These are phyloP conservation scores for Globisporangium okanoganense DNA, from an alignment of 352 stramenopile genomes.

Conservation along the genomic window DNA sequence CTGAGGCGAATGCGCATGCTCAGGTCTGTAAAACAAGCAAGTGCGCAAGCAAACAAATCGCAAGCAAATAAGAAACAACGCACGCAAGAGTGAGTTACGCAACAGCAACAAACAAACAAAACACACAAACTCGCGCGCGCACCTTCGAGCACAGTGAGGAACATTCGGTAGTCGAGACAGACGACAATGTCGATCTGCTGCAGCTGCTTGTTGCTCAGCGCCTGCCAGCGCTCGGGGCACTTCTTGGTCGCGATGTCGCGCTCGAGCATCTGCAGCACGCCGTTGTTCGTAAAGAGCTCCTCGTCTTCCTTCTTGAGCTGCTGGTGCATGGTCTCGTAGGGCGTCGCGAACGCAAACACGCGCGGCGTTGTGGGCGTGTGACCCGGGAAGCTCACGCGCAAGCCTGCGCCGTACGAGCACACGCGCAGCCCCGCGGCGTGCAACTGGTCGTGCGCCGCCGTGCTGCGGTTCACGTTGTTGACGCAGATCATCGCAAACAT, in stretches of 20 bases:
- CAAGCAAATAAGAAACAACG: background rate
- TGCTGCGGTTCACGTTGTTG: constrained; percentile 87
- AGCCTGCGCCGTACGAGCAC: constrained; percentile 65
- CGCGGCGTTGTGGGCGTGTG: constrained; percentile 26
- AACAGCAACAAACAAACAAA: constrained; percentile 9
- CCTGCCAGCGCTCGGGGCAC: constrained; percentile 74
- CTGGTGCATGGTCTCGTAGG: constrained; percentile 60
- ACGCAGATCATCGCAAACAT: constrained; percentile 82
- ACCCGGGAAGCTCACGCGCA: constrained; percentile 56
- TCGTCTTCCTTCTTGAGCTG: constrained; percentile 49
- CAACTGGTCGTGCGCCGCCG: constrained; percentile 64
- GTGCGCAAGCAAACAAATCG: background rate
- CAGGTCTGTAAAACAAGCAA: constrained; percentile 28
- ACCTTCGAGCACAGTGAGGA: constrained; percentile 70
- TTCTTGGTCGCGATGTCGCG: constrained; percentile 70
- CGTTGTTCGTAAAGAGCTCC: constrained; percentile 50
- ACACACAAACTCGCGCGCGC: constrained; percentile 2
- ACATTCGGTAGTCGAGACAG: constrained; percentile 82
- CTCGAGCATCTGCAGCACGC: constrained; percentile 67
- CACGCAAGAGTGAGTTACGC: background rate
- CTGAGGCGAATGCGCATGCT: constrained; percentile 43
- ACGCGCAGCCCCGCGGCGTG: constrained; percentile 53
- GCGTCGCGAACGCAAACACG: constrained; percentile 66
- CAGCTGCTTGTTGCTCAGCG: constrained; percentile 56
- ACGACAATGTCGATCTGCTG: constrained; percentile 66